phyloP scores from a whole-genome alignment of 2,329 filamentous ascomycete genomes.

The Teratosphaeria epicoccoides region DNA sequence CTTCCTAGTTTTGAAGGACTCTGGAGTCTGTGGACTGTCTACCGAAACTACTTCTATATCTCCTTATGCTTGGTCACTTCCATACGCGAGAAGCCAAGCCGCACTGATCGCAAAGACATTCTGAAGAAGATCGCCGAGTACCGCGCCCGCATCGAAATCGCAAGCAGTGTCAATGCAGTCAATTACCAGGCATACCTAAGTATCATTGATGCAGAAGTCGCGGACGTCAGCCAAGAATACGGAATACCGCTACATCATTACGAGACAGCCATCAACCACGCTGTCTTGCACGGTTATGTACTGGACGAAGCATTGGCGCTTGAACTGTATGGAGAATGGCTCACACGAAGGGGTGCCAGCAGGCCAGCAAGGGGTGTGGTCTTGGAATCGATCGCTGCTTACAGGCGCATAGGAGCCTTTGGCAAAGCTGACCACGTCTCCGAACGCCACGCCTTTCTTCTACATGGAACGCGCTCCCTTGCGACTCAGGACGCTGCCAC shows the following conservation, averaged over 20 bases:
- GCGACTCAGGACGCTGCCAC: conserved; percentile 53
- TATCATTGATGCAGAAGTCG: conserved; percentile 57
- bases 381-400: conserved; percentile 56
- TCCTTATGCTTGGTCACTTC: conserved; percentile 32
- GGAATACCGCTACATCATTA: conserved; percentile 53
- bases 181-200: conserved; percentile 64
- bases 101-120: conserved; percentile 35
- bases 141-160: conserved; percentile 52
- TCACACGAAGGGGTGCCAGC: conserved; percentile 53
- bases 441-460: conserved; percentile 55
- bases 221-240: conserved; percentile 38
- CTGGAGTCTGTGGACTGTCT: conserved; percentile 34
- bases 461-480: conserved; percentile 52
- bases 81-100: conserved; percentile 28
- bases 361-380: conserved; percentile 60
- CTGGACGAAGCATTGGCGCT: conserved; percentile 65
- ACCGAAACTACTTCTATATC: conserved; percentile 34
- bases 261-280: conserved; percentile 62
- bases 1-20: conserved; percentile 32
- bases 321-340: conserved; percentile 62
- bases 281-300: conserved; percentile 53
- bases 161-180: conserved; percentile 52
- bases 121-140: conserved; percentile 45
- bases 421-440: conserved; percentile 60
- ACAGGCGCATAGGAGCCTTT: conserved; percentile 56